These are phyloP conservation scores for Thraustochytrium striatum DNA, from an alignment of 352 stramenopile genomes.

Conservation along the genomic window DNA sequence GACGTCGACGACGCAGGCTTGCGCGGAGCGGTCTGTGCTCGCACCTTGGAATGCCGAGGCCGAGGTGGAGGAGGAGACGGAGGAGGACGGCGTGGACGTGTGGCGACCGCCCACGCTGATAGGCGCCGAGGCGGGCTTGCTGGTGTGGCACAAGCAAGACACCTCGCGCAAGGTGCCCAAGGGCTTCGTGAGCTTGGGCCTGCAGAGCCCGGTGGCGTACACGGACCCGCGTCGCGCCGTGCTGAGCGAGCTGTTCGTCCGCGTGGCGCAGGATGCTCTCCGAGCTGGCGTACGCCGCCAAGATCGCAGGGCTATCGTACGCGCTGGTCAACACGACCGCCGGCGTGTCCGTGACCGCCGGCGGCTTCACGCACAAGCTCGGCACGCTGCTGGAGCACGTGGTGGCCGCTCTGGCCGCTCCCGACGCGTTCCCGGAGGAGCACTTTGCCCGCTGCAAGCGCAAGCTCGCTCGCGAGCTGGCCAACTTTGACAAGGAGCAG, in stretches of 20 bases:
- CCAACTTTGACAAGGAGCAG: slow-evolving; percentile 59
- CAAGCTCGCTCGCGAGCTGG: neutral
- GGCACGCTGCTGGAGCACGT: slow-evolving; percentile 2
- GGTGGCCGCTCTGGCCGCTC: neutral
- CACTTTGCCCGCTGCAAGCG: slow-evolving; percentile 10
- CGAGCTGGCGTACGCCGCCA: slow-evolving; percentile 52
- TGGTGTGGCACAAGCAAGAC: slow-evolving; percentile 53
- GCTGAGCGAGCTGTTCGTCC: slow-evolving; percentile 44
- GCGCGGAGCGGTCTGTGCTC: neutral
- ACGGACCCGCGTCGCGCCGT: neutral
- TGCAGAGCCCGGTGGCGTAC: slow-evolving; percentile 40
- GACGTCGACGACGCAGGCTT: neutral
- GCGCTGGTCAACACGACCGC: slow-evolving; percentile 33
- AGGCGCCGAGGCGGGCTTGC: neutral
- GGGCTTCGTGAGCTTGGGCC: slow-evolving; percentile 8
- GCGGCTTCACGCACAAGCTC: slow-evolving; percentile 35
- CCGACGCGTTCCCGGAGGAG: slow-evolving; percentile 10
- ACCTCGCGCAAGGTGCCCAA: slow-evolving; percentile 51
- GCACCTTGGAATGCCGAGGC: neutral
- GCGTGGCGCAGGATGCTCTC: slow-evolving; percentile 50
- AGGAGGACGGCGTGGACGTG: slow-evolving; percentile 37
- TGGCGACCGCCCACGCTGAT: slow-evolving; percentile 31
- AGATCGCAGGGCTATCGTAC: slow-evolving; percentile 48
- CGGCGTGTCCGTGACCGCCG: slow-evolving; percentile 16
- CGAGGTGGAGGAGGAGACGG: neutral